Percentiles rank a stretch among this genome's conserved stretches.
phyloP scores from a whole-genome alignment of 345 rosid genomes.

The Clausena lansium region DNA sequence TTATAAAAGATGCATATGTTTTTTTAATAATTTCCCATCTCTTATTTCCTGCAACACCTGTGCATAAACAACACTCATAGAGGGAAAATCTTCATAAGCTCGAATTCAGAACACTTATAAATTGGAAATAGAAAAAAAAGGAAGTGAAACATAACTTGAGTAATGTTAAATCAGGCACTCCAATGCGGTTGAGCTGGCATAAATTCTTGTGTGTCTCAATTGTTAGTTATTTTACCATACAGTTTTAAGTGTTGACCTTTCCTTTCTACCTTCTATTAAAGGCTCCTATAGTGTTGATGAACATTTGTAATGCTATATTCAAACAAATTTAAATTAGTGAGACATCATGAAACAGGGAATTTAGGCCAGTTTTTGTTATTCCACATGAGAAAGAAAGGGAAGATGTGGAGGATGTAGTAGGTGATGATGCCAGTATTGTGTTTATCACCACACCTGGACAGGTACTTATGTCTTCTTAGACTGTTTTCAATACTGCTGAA shows the following conservation, averaged over 20 bases:
- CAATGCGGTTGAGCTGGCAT: not conserved
- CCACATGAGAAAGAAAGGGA: constrained; percentile 94
- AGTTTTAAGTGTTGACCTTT: not conserved
- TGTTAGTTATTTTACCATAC: not conserved
- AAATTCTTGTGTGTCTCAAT: not conserved
- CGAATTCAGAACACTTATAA: not conserved
- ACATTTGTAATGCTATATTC: not conserved
- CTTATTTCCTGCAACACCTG: not conserved
- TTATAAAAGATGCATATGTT: not conserved
- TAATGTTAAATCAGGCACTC: not conserved
- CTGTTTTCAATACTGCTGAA: not conserved
- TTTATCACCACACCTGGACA: constrained; percentile 93
- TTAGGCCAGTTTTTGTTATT: constrained; percentile 75
- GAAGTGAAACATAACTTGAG: not conserved
- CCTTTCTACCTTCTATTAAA: not conserved
- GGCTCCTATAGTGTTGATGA: not conserved
- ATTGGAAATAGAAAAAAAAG: not conserved
- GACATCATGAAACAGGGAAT: constrained; percentile 46
- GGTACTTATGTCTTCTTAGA: constrained; percentile 35
- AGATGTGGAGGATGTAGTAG: constrained; percentile 74
- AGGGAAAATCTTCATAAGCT: not conserved
- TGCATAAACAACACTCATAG: too few relatives aligned
- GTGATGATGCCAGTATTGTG: constrained; percentile 63
- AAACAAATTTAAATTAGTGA: not conserved
- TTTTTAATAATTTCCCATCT: not conserved